phyloP scores from a whole-genome alignment of 108 stramenopile species.

The Chaetoceros muelleri region DNA sequence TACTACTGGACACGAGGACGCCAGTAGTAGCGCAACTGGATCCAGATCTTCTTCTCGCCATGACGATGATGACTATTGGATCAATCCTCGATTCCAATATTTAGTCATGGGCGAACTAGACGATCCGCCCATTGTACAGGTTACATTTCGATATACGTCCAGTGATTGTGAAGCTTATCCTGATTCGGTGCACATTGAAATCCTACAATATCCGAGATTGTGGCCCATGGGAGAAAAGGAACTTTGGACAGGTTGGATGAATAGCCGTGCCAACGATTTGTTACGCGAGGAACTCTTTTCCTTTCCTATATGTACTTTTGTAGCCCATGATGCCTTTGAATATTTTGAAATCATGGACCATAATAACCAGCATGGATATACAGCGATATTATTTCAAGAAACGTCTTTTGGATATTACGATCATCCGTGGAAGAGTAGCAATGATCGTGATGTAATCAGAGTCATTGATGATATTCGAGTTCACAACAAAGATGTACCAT shows the following conservation, averaged over 20 bases:
- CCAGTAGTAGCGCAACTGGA: background rate
- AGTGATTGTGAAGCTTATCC: background rate
- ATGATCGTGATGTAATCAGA: background rate
- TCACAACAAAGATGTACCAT: background rate
- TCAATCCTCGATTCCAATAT: background rate
- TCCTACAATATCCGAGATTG: background rate
- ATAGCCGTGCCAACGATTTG: background rate
- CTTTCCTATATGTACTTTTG: slow-evolving; percentile 5
- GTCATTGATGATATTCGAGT: background rate
- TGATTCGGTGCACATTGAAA: background rate
- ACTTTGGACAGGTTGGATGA: background rate
- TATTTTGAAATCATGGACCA: slow-evolving; percentile 1
- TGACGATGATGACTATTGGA: no score
- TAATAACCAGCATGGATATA: background rate
- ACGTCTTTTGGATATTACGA: background rate
- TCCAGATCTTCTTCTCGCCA: no score
- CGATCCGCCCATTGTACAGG: background rate
- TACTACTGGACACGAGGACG: background rate
- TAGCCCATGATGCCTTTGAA: background rate
- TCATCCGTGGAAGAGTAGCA: background rate
- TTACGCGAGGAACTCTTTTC: slow-evolving; percentile 4
- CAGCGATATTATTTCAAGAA: background rate
- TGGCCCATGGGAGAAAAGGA: background rate
- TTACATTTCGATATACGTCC: background rate
- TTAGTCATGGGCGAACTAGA: background rate